Evolutionary conservation across 225 moss, liverwort and hornwort species (phyloP), one percentile per base, ranked within the genome.

Genomic region (Neckera pumila): DNA sequence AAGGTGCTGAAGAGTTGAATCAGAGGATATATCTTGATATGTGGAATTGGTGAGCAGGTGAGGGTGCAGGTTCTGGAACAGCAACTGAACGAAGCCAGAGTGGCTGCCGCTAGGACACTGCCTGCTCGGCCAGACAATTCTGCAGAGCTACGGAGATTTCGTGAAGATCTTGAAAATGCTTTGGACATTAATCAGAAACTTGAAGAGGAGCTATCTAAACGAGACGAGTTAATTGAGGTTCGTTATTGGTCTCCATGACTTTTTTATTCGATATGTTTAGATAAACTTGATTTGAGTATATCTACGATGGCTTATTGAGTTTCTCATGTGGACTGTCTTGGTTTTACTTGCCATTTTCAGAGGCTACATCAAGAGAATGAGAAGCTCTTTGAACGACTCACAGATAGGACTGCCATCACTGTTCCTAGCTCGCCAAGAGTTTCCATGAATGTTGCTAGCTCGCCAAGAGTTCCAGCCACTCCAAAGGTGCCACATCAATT

Each of bases 311-410:
- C 27, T 64, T 81, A 60, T 81, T 82, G 83, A 54, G 57, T 59
- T 71, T 74, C 84, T 87, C 89, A 88, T 45, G 67, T 45, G 73
- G 60, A 16, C 63, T 60, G 76, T 64, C 86, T 57, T 85, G 85
- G 86, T 89, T 73, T 75, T 66, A 45, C 66, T 57, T 86, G 74
- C 81, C 42, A 38, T 76, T 82, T 89, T 81, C 93, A 95, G 94
- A 92, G 97, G 87, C 89, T 99, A 61, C 98, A 99, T 88, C 97
- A 99, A 89, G 98, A 99, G 87, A 99, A 99, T 93, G 98, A 99
- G 92, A 99, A 99, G 87, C 96, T 99, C 62, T 99, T 99, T 84
- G 98, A 99, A 90, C 95, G 98, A 69, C 95, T 99, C 43, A 99
- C 98, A 45, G 96, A 95, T 28, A 94, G 96, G 88, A 89, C 93